These are phyloP conservation scores for Stemphylium vesicarium DNA, from an alignment of 2,329 filamentous ascomycete genomes.

Conservation along the genomic window DNA sequence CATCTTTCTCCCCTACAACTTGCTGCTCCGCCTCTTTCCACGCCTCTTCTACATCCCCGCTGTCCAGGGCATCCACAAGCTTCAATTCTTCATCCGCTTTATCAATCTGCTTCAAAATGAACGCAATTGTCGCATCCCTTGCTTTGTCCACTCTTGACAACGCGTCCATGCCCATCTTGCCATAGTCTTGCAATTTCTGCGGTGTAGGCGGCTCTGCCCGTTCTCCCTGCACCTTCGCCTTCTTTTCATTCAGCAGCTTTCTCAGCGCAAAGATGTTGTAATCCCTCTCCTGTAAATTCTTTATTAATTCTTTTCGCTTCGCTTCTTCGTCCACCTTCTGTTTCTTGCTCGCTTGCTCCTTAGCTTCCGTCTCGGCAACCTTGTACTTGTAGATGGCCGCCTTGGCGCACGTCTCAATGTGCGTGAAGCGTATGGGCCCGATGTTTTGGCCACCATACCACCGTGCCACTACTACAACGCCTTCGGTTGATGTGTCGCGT, in stretches of 20 bases:
- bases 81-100: constrained; percentile 53
- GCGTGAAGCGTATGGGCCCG: constrained; percentile 60
- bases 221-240: constrained; percentile 37
- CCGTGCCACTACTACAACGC: constrained; percentile 59
- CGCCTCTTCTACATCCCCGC: constrained; percentile 21
- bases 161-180: constrained; percentile 49
- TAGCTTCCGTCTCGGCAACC: constrained; percentile 38
- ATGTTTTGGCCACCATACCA: constrained; percentile 63
- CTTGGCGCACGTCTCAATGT: constrained; percentile 58
- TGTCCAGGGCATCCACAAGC: constrained; percentile 31
- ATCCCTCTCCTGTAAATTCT: constrained; percentile 51
- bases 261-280: constrained; percentile 57
- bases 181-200: constrained; percentile 51
- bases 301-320: constrained; percentile 48
- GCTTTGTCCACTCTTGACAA: constrained; percentile 56
- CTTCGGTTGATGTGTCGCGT: constrained; percentile 52
- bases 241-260: constrained; percentile 53
- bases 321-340: constrained; percentile 46
- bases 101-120: constrained; percentile 61
- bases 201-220: constrained; percentile 34
- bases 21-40: constrained; percentile 2
- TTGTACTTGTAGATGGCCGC: constrained; percentile 56
- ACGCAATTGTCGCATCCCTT: constrained; percentile 60
- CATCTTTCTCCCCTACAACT: not conserved
- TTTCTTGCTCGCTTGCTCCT: constrained; percentile 46